Evolutionary conservation across 768 basidiomycete species (phyloP).

Genomic region (Obba rivulosa): DNA sequence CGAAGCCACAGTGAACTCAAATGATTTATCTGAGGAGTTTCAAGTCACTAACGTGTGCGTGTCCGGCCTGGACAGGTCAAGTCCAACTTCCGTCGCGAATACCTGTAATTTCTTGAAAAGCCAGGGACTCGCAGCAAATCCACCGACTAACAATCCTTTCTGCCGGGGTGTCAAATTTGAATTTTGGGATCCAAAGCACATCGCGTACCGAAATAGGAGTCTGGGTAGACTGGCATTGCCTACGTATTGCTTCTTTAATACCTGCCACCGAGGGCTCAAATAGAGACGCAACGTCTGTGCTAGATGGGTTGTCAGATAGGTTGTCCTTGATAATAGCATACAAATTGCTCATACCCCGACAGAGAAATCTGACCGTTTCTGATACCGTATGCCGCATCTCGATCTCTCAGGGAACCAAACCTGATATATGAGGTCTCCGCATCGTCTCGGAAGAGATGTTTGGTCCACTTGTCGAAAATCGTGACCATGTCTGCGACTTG

Average conservation of each 20-base stretch:
- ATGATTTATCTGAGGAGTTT: background rate
- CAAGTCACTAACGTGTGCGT: constrained; percentile 57
- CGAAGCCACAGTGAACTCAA: background rate
- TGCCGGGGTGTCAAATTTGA: constrained; percentile 21
- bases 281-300: constrained; percentile 32
- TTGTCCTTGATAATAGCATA: background rate
- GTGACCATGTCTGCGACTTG: constrained; percentile 33
- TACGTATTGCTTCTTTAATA: constrained; percentile 21
- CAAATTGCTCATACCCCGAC: constrained; percentile 27
- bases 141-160: constrained; percentile 78
- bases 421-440: constrained; percentile 35
- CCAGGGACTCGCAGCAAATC: constrained; percentile 79
- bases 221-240: background rate
- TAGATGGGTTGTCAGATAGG: constrained; percentile 9
- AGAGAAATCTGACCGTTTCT: constrained; percentile 35
- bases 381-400: constrained; percentile 34
- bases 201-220: no score
- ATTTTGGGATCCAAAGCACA: no score
- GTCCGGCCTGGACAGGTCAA: constrained; percentile 67
- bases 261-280: constrained; percentile 40
- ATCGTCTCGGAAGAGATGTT: constrained; percentile 37
- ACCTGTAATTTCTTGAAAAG: constrained; percentile 67
- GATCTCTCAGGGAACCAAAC: constrained; percentile 36
- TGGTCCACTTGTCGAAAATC: constrained; percentile 34
- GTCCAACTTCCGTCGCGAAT: constrained; percentile 44